Evolutionary conservation across 1,284 basidiomycete species (phyloP).

Genomic region (Sutorius eximius): DNA sequence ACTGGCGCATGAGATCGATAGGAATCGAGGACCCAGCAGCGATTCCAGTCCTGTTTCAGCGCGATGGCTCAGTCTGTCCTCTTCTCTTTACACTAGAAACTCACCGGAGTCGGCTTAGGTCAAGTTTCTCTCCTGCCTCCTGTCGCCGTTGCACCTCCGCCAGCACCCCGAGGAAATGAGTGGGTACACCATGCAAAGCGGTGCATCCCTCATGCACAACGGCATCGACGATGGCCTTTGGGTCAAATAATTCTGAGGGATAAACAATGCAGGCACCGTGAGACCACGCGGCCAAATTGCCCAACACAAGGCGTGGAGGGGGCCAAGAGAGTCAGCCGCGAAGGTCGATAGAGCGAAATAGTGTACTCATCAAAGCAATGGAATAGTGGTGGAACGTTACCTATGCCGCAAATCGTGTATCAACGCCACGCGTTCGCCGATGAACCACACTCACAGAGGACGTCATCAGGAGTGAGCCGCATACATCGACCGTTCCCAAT

Average conservation of each 20-base stretch:
- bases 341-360: neutral
- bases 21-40: slow-evolving; percentile 79
- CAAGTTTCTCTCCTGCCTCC: slow-evolving; percentile 44
- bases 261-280: slow-evolving; percentile 77
- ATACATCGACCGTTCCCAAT: slow-evolving; percentile 72
- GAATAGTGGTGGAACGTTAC: slow-evolving; percentile 79
- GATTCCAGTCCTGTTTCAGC: slow-evolving; percentile 63
- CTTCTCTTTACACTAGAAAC: neutral
- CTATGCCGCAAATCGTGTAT: slow-evolving; percentile 35
- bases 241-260: slow-evolving; percentile 65
- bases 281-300: slow-evolving; percentile 79
- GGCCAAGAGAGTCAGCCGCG: slow-evolving; percentile 8
- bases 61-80: neutral
- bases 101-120: slow-evolving; percentile 57
- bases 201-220: slow-evolving; percentile 69
- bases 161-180: slow-evolving; percentile 78
- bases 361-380: slow-evolving; percentile 83
- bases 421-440: neutral
- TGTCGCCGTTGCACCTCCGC: slow-evolving; percentile 60
- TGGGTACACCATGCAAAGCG: slow-evolving; percentile 81
- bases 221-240: slow-evolving; percentile 65
- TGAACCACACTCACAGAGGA: slow-evolving; percentile 54
- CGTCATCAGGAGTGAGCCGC: slow-evolving; percentile 60
- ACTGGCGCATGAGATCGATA: slow-evolving; percentile 72
- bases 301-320: slow-evolving; percentile 68